These are phyloP conservation scores for Phytopythium montanum DNA, from an alignment of 352 stramenopile genomes.

Conservation along the genomic window DNA sequence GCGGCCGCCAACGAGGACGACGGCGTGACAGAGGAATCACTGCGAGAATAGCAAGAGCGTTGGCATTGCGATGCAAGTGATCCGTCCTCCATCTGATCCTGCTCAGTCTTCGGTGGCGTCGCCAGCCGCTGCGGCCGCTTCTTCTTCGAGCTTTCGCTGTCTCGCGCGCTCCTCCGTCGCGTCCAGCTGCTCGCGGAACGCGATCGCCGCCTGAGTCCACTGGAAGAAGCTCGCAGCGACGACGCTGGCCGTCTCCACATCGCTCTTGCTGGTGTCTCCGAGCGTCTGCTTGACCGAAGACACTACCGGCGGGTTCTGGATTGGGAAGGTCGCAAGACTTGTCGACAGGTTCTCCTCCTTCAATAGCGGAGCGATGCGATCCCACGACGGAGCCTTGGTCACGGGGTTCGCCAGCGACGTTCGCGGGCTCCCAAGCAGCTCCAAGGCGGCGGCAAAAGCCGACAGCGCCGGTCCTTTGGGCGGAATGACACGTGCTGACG, in stretches of 20 bases:
- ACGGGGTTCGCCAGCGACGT: conserved; percentile 41
- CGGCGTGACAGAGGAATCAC: background rate
- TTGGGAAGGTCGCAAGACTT: conserved; percentile 15
- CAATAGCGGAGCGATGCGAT: conserved; percentile 52
- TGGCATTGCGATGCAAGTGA: background rate
- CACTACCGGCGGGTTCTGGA: conserved; percentile 14
- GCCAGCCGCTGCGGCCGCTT: conserved; percentile 20
- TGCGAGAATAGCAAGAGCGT: background rate
- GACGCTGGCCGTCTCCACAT: conserved; percentile 43
- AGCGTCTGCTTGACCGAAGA: conserved; percentile 38
- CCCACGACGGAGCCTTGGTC: conserved; percentile 57
- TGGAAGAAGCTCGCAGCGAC: conserved; percentile 47
- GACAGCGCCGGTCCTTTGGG: conserved; percentile 50
- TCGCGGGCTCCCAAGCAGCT: conserved; percentile 44
- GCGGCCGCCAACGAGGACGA: background rate
- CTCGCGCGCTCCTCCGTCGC: conserved; percentile 29
- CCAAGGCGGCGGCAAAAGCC: conserved; percentile 43
- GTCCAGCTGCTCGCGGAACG: conserved; percentile 51
- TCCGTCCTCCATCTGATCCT: background rate
- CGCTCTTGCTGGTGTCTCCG: conserved; percentile 37
- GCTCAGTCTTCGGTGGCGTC: background rate
- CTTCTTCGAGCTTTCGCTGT: conserved; percentile 28
- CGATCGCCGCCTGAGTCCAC: conserved; percentile 51
- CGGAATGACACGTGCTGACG: conserved; percentile 41
- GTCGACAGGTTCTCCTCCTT: conserved; percentile 28